Percentiles rank a stretch among this genome's conserved stretches.
These are phyloP conservation scores for Aspergillus coremiiformis DNA, from an alignment of 495 filamentous ascomycete species.

Conservation along the genomic window DNA sequence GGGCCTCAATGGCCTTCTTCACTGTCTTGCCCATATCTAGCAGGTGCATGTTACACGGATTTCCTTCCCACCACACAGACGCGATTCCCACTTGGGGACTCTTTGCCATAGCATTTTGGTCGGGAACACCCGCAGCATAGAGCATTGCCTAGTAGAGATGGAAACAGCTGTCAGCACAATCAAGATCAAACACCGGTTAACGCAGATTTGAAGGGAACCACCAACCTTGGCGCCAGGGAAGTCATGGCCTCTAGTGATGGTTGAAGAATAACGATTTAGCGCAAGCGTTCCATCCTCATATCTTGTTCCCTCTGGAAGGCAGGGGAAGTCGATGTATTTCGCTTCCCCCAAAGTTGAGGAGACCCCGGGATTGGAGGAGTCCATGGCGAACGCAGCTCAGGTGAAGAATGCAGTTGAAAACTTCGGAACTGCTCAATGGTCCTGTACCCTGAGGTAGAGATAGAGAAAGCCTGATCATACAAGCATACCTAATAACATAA, in stretches of 20 bases:
- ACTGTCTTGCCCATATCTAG: conserved; percentile 85
- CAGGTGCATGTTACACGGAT: conserved; percentile 75
- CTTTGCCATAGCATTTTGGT: conserved; percentile 78
- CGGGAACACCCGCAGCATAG: conserved; percentile 84
- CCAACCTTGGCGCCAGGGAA: conserved; percentile 84
- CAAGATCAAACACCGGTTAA: not conserved
- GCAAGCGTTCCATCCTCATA: conserved; percentile 53
- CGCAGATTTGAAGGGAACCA: not conserved
- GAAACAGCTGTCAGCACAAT: not conserved
- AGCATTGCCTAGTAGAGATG: conserved; percentile 71
- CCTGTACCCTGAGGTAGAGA: not conserved
- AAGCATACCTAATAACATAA: no score
- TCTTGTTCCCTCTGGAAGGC: conserved; percentile 48
- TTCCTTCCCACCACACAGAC: conserved; percentile 97
- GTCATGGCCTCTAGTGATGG: conserved; percentile 76
- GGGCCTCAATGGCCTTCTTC: conserved; percentile 72
- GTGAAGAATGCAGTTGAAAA: no score
- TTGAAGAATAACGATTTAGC: conserved; percentile 64
- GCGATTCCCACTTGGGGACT: conserved; percentile 85
- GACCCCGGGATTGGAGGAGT: conserved; percentile 17
- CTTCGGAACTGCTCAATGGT: not conserved
- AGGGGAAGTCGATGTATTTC: conserved; percentile 56
- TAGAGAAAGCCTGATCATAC: no score
- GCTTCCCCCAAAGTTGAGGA: conserved; percentile 32
- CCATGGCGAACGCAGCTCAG: conserved; percentile 15